phyloP scores from a whole-genome alignment of 2,329 filamentous ascomycete species.

The Blastomyces gilchristii region DNA sequence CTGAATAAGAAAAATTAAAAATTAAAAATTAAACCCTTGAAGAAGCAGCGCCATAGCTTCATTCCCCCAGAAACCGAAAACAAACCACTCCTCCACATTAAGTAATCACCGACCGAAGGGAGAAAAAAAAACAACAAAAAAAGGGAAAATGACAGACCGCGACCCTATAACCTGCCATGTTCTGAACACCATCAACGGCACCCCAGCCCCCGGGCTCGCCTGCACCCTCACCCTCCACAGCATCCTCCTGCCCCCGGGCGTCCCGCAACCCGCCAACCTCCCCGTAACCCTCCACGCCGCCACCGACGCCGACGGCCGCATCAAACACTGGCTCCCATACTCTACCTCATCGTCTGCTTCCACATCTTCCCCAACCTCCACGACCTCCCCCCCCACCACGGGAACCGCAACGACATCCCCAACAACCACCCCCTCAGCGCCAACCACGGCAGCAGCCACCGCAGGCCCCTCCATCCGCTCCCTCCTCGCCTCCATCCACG shows the following conservation, averaged over 20 bases:
- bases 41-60: no score
- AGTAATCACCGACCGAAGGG: no score
- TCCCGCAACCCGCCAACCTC: constrained; percentile 13
- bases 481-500: constrained; percentile 1
- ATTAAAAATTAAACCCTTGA: no score
- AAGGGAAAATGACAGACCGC: constrained; percentile 19
- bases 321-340: constrained; percentile 33
- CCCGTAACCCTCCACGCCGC: constrained; percentile 28
- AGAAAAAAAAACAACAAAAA: background rate
- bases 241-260: constrained; percentile 20
- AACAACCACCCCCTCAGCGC: background rate
- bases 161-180: constrained; percentile 43
- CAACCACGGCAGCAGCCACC: background rate
- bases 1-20: no score
- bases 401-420: background rate
- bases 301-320: constrained; percentile 39
- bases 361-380: constrained; percentile 8
- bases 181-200: constrained; percentile 40
- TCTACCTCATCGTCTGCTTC: constrained; percentile 19
- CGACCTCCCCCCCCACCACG: constrained; percentile 8
- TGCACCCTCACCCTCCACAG: constrained; percentile 45
- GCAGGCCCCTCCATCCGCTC: background rate
- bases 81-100: background rate
- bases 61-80: background rate
- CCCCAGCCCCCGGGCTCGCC: constrained; percentile 36